These are phyloP conservation scores for Neurospora sp. DNA, from an alignment of 495 filamentous ascomycete species.

Conservation along the genomic window DNA sequence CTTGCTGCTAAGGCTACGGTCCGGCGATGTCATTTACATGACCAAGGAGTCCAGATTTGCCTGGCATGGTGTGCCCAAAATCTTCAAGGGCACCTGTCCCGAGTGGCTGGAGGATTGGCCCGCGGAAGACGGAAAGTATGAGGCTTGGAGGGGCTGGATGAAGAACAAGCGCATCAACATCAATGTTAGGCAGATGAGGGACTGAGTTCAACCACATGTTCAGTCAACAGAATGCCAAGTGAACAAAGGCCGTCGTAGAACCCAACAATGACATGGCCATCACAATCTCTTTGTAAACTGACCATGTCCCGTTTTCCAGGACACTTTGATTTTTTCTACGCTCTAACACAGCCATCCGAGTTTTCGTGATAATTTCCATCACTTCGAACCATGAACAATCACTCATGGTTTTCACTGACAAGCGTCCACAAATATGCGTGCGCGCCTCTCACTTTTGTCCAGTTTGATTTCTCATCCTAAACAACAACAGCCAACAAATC, in stretches of 20 bases:
- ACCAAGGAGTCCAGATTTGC: constrained; percentile 66
- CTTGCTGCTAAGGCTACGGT: constrained; percentile 56
- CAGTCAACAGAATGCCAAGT: background rate
- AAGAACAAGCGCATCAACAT: constrained; percentile 73
- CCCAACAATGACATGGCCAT: background rate
- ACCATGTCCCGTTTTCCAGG: background rate
- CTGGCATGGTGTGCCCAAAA: constrained; percentile 88
- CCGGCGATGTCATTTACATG: constrained; percentile 81
- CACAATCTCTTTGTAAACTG: background rate
- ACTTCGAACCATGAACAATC: background rate
- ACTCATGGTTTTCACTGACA: background rate
- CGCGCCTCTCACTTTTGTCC: background rate
- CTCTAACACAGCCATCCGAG: background rate
- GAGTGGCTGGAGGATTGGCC: constrained; percentile 69
- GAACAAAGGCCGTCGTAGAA: background rate
- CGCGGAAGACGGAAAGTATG: constrained; percentile 38
- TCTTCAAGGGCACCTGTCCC: constrained; percentile 69
- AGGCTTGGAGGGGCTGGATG: constrained; percentile 78
- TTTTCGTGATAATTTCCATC: background rate
- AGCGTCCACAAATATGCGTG: background rate
- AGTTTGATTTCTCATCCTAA: background rate
- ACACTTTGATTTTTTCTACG: background rate
- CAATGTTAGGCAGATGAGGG: constrained; percentile 85
- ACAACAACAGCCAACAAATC: too few relatives aligned
- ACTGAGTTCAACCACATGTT: constrained; percentile 17